Base-by-base conservation (phyloP, 768 basidiomycete species). In the Tricholoma sp. region DNA sequence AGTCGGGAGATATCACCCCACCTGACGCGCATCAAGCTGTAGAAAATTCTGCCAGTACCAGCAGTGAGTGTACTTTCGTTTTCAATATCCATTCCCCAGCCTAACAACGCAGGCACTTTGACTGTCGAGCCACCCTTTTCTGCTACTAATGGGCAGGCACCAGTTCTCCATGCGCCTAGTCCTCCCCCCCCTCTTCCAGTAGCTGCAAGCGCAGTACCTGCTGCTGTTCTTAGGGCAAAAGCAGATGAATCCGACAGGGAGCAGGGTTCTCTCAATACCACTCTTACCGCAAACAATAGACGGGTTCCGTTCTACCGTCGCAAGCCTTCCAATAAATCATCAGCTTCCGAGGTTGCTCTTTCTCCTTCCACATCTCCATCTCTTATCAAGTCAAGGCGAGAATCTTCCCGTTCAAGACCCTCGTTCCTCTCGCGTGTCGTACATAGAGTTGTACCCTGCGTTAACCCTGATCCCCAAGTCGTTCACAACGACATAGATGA, bases 231-330 rank as follows among this genome's bases (percentile, higher is more conserved):
- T 34, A 59, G 59, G 35, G 47, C 67, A 43, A 53, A 55, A 34
- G 57, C 58, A 50, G 69, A 69, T 35, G 71, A 71, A 49, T 50
- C 60, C 21, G 70, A 74, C 62, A 72, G 68, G 61, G 77, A 78
- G 65, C 73, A 76, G 61, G 73, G 64, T 57, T 78, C 77, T 54
- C 69, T 72, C 56, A 72, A 67, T 61, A 72, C 72, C 50, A 73
- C 74, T 27, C 68, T 77, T 58, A 71, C 74, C 52, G 67, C 67
- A 19, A 69, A 67, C 55, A 67, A 66, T 63, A 70, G 72, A 62
- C 74, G 74, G 57, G 67, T 71, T 32, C 75, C 74, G 57, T 76
- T 80, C 62, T 76, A 78, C 69, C 74, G 73, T 56, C 75, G 77
- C 62, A 77, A 74, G 65, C 59, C 60, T 43, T 50, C 62, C 41